Percentiles rank a stretch among this genome's conserved stretches.
Evolutionary conservation across 768 basidiomycete species (phyloP).

Genomic region (Goffeauzyma gilvescens): DNA sequence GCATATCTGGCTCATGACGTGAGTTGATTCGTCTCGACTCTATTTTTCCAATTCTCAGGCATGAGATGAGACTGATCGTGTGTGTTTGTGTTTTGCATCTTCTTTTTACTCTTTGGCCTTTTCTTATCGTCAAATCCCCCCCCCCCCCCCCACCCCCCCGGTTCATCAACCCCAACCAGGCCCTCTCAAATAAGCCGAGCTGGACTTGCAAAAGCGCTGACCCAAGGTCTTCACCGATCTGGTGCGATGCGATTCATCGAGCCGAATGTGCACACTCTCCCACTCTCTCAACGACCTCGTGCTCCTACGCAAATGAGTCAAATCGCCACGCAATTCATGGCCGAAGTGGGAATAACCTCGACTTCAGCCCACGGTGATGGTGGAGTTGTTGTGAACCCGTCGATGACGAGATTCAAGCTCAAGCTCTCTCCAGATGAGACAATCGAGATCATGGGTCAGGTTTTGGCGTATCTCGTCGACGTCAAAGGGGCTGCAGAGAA

Average conservation of each 20-base stretch:
- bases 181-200: slow-evolving; percentile 46
- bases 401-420: slow-evolving; percentile 5
- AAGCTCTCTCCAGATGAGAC: background rate
- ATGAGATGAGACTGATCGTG: slow-evolving; percentile 2
- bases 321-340: slow-evolving; percentile 28
- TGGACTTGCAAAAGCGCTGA: slow-evolving; percentile 51
- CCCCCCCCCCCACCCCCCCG: too few relatives aligned
- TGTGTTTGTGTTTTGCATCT: too few relatives aligned
- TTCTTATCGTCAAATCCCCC: too few relatives aligned
- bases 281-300: slow-evolving; percentile 11
- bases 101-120: too few relatives aligned
- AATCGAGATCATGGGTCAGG: background rate
- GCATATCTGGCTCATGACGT: slow-evolving; percentile 65
- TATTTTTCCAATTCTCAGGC: background rate
- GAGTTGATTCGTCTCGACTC: slow-evolving; percentile 13
- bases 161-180: too few relatives aligned
- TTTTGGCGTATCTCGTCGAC: background rate
- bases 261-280: slow-evolving; percentile 29
- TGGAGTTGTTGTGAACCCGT: background rate
- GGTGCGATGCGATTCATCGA: slow-evolving; percentile 61
- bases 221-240: slow-evolving; percentile 44
- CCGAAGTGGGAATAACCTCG: slow-evolving; percentile 25
- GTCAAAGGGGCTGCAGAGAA: too few relatives aligned
- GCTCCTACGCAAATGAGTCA: slow-evolving; percentile 16
- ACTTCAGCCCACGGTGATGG: slow-evolving; percentile 9